Evolutionary conservation across 2,329 filamentous ascomycete species (phyloP), one percentile per base, ranked within the genome.

Genomic region (Sphaerulina vaccinii): DNA sequence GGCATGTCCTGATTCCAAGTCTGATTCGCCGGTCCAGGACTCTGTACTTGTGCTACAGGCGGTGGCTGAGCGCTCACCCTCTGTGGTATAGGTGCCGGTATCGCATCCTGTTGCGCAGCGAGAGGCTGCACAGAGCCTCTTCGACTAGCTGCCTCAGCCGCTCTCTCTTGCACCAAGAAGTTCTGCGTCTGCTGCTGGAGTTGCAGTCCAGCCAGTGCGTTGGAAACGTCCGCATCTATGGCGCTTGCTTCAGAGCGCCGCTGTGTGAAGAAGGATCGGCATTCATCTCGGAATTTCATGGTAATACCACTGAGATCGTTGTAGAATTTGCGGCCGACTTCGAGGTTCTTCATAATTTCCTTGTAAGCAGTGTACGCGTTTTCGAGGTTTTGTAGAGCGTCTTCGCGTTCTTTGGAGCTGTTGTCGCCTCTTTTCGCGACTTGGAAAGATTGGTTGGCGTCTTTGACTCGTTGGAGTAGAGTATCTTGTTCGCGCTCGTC

Each of bases 341-440:
- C 92, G 2, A 96, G 79, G 66, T 97, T 96, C 59, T 83, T 88
- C 51, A 96, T 84, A 51, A 97, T 89, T 69, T 99, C 92, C 72
- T 96, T 96, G 75, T 97, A 97, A 72, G 92, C 95, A 70, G 90
- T 84, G 68, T 95, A 97, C 0, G 90, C 92, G 58, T 88, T 90
- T 69, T 97, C 92, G 8, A 99, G 76, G 56, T 81, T 84, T 70
- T 99, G 93, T 42, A 99, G 73, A 0, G 90, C 90, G 60, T 87
- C 81, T 68, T 97, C 92, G 11, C 93, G 83, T 65, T 95, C 90
- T 54, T 79, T 80, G 1, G 79, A 81, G 5, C 81, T 82, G 0
- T 79, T 77, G 58, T 90, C 87, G 3, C 85, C 83, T 33, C 78
- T 79, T 47, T 85, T 82, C 58, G 88, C 88, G 16, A 80, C 77